Conservation (phyloP, 2,329 filamentous ascomycete species). For the Xylaria sp. region DNA sequence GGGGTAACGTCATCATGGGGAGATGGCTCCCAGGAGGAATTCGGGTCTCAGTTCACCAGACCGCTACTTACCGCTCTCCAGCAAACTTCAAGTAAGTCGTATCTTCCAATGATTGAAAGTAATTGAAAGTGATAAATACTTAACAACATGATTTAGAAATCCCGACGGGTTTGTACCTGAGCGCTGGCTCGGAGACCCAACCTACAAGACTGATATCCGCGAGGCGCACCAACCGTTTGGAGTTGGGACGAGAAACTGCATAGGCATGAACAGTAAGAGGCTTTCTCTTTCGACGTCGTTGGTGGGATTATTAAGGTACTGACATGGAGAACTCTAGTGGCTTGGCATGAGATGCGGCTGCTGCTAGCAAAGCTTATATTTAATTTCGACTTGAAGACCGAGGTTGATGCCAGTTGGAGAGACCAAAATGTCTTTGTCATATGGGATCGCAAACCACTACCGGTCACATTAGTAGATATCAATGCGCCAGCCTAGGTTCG, state of each 20-base stretch:
- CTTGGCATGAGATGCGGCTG: slow-evolving; percentile 39
- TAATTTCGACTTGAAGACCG: slow-evolving; percentile 34
- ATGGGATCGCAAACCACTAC: slow-evolving; percentile 37
- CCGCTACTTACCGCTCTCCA: slow-evolving; percentile 34
- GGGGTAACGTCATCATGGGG: slow-evolving; percentile 38
- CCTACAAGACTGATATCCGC: slow-evolving; percentile 28
- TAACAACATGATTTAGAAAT: slow-evolving; percentile 25
- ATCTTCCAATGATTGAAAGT: too few relatives aligned
- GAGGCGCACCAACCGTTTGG: slow-evolving; percentile 39
- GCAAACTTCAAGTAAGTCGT: slow-evolving; percentile 31
- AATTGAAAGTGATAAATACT: neutral
- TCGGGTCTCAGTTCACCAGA: slow-evolving; percentile 37
- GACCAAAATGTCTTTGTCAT: slow-evolving; percentile 35
- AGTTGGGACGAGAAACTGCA: slow-evolving; percentile 38
- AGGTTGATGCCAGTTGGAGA: slow-evolving; percentile 30
- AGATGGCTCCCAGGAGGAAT: slow-evolving; percentile 38
- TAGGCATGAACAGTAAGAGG: slow-evolving; percentile 39
- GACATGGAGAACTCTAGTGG: slow-evolving; percentile 23
- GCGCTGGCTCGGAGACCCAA: slow-evolving; percentile 36
- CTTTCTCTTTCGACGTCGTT: neutral
- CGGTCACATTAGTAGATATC: slow-evolving; percentile 17
- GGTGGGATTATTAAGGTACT: slow-evolving; percentile 5
- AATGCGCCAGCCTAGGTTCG: slow-evolving; percentile 12
- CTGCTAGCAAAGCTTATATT: slow-evolving; percentile 33
- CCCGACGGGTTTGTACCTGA: slow-evolving; percentile 37